Evolutionary conservation across 495 filamentous ascomycete genomes (phyloP).

Genomic region (Aspergillus affinis): DNA sequence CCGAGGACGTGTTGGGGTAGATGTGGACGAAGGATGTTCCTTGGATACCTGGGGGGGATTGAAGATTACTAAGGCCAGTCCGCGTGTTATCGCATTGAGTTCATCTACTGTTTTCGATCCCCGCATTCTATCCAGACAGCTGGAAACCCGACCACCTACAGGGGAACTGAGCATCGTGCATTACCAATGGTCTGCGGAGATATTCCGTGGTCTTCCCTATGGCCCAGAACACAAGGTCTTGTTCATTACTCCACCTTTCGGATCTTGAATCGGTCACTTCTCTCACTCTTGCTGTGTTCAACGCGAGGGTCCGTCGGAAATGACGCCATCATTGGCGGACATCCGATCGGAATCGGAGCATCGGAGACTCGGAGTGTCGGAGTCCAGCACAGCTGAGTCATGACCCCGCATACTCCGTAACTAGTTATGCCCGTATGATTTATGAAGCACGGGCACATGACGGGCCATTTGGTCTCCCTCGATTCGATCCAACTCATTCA

Average conservation of each 20-base stretch:
- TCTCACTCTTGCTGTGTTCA: neutral
- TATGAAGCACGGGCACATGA: no score
- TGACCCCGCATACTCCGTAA: no score
- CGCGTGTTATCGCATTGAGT: neutral
- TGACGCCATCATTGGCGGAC: constrained; percentile 9
- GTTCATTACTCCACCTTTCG: neutral
- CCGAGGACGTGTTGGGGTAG: neutral
- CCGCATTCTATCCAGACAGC: no score
- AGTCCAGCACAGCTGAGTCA: no score
- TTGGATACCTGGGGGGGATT: neutral
- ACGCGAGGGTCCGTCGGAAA: constrained; percentile 4
- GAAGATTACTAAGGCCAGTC: neutral
- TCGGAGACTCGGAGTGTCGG: no score
- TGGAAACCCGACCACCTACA: no score
- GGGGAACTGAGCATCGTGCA: no score
- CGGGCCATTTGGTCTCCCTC: no score
- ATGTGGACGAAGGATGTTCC: neutral
- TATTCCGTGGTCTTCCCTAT: neutral
- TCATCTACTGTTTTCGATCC: neutral
- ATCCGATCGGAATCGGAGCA: neutral
- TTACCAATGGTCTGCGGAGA: no score
- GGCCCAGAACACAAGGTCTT: neutral
- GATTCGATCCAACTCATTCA: no score
- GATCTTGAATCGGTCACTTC: neutral
- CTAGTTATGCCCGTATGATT: no score